Evolutionary conservation across 2,329 filamentous ascomycete species (phyloP), one percentile per base, ranked within the genome.

Genomic region (Hypoxylon sp.): DNA sequence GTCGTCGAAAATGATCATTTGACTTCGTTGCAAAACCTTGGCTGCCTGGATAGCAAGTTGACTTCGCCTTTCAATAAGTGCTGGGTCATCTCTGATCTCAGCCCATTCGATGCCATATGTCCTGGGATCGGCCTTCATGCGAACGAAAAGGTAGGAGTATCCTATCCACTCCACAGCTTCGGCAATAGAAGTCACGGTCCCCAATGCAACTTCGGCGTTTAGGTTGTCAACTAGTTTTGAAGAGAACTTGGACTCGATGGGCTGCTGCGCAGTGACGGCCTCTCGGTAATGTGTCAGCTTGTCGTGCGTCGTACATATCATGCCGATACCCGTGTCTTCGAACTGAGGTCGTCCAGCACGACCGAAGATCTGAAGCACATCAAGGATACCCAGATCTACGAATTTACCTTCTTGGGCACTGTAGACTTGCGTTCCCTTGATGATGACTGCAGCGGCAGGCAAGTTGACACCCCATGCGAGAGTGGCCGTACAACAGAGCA

Each of bases 1-100:
- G 67, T 97, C 94, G 61, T 99, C 97, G 77, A 93, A 99, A 48
- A 99, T 94, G 65, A 99, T 94, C 95, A 99, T 99, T 72, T 99
- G 94, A 62, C 90, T 96, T 66, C 92, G 82, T 67, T 97, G 92
- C 31, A 99, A 75, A 4, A 90, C 89, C 31, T 87, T 81, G 0
- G 94, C 94, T 16, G 94, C 94, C 63, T 96, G 87, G 32, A 96
- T 91, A 44, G 94, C 88, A 42, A 99, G 78, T 59, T 94, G 87
- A 2, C 92, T 84, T 41, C 94, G 84, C 61, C 93, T 82, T 66
- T 94, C 88, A 2, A 97, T 91, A 17, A 99, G 80, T 51, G 86
- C 87, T 0, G 91, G 92, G 64, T 99, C 94, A 61, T 97, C 89
- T 21, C 86, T 80, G 44, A 91, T 89, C 71, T 99, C 94, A 11